Conservation (phyloP, 2,329 filamentous ascomycete species). For the Aspergillus aculeatinus region DNA sequence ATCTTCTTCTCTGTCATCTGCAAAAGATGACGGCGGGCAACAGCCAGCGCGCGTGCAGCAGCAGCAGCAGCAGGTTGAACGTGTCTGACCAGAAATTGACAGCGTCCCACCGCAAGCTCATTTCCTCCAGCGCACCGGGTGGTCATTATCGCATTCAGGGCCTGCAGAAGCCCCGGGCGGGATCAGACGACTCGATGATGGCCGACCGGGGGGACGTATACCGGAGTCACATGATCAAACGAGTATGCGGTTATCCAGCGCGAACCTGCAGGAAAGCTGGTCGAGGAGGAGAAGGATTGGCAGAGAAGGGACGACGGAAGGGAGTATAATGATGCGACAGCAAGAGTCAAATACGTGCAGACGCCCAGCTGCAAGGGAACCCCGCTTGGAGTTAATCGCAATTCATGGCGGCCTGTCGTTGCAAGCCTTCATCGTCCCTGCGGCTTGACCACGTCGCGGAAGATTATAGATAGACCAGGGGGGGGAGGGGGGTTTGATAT, state of each 20-base stretch:
- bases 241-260: slow-evolving; percentile 35
- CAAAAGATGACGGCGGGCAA: slow-evolving; percentile 19
- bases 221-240: slow-evolving; percentile 40
- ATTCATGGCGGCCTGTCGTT: slow-evolving; percentile 18
- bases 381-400: slow-evolving; percentile 18
- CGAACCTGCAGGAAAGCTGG: slow-evolving; percentile 30
- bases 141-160: slow-evolving; percentile 9
- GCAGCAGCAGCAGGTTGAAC: slow-evolving; percentile 21
- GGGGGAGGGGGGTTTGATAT: not conserved
- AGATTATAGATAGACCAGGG: not conserved
- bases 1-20: slow-evolving; percentile 16
- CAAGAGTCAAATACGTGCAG: slow-evolving; percentile 19
- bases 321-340: slow-evolving; percentile 19
- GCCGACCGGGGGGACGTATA: slow-evolving; percentile 21
- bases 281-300: slow-evolving; percentile 22
- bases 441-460: slow-evolving; percentile 2
- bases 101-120: slow-evolving; percentile 21
- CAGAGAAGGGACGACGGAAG: slow-evolving; percentile 14
- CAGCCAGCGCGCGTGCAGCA: slow-evolving; percentile 20
- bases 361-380: slow-evolving; percentile 19
- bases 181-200: slow-evolving; percentile 27
- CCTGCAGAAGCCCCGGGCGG: slow-evolving; percentile 20
- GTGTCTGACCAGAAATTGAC: slow-evolving; percentile 33
- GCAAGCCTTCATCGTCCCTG: slow-evolving; percentile 13
- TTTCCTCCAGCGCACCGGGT: slow-evolving; percentile 22